Percentiles rank a stretch among this genome's conserved stretches.
Conservation (phyloP, 78 protist species). For the Diacronema lutheri region DNA sequence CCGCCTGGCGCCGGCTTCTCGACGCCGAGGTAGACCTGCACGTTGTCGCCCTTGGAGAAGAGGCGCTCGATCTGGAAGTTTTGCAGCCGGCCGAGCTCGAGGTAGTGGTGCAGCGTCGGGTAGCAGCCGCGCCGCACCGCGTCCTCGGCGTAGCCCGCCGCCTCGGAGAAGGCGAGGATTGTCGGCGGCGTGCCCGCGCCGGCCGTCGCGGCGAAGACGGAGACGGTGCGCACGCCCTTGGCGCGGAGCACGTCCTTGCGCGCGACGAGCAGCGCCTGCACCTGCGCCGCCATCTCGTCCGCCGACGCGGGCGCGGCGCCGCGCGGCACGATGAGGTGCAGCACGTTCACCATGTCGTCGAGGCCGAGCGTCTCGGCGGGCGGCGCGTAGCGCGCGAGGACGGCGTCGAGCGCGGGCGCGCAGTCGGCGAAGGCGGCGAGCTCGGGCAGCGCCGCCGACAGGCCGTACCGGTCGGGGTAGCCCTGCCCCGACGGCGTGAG, state of each 20-base stretch:
- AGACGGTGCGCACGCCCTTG: slow-evolving; percentile 45
- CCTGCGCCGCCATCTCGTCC: background rate
- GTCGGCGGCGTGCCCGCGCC: slow-evolving; percentile 28
- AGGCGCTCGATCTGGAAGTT: slow-evolving; percentile 46
- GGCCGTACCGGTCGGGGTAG: background rate
- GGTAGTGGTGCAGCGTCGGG: slow-evolving; percentile 83
- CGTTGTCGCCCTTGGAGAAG: background rate
- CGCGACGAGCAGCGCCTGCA: background rate
- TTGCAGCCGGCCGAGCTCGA: slow-evolving; percentile 72
- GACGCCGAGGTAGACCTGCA: background rate
- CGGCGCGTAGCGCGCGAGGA: background rate
- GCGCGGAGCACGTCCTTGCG: background rate
- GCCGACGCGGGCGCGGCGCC: no score
- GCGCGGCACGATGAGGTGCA: slow-evolving; percentile 32
- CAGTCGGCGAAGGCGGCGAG: background rate
- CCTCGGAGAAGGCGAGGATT: slow-evolving; percentile 80
- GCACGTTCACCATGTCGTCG: slow-evolving; percentile 25
- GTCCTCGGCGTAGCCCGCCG: slow-evolving; percentile 71
- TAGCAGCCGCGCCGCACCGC: slow-evolving; percentile 78
- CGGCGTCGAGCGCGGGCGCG: no score
- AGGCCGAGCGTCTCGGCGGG: background rate
- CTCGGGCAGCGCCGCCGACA: background rate
- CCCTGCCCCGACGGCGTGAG: background rate
- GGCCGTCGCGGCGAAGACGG: slow-evolving; percentile 26
- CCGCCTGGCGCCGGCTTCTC: background rate